A percentile compares a stretch with the other conserved stretches of the same genome.
phyloP scores from a whole-genome alignment of 306 rosid species.

The Dryas drummondii region DNA sequence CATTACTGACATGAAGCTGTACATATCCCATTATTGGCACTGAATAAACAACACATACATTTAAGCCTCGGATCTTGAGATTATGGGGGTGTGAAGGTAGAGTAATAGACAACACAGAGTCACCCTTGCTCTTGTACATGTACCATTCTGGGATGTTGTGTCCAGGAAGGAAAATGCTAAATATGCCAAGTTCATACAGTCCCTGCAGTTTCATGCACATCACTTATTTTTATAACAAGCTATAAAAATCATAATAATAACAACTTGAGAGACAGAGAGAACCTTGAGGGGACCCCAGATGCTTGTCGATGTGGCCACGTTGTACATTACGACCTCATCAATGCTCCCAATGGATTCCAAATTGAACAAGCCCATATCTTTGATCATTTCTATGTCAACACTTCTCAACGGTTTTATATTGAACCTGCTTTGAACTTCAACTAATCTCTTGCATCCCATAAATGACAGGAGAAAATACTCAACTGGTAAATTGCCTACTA shows the following conservation, averaged over 20 bases:
- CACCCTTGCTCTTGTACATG: not conserved
- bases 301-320: too few relatives aligned
- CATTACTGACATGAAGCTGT: too few relatives aligned
- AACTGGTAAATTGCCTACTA: not conserved
- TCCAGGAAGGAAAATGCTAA: not conserved
- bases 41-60: not conserved
- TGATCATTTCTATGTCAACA: too few relatives aligned
- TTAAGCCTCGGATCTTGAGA: constrained; percentile 4
- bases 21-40: not conserved
- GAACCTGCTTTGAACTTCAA: too few relatives aligned
- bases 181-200: not conserved
- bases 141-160: not conserved
- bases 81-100: not conserved
- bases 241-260: too few relatives aligned
- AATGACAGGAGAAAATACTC: too few relatives aligned
- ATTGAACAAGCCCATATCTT: too few relatives aligned
- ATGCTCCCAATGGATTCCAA: too few relatives aligned
- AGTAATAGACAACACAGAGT: not conserved
- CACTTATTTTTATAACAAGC: too few relatives aligned
- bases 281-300: not conserved
- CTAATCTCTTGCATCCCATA: too few relatives aligned
- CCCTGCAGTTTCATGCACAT: not conserved
- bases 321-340: too few relatives aligned
- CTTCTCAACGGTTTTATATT: too few relatives aligned
- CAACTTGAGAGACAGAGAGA: not conserved